Percentiles rank a stretch among this genome's conserved stretches.
These are phyloP conservation scores for Acer yangbiense DNA, from an alignment of 345 rosid genomes.

Conservation along the genomic window DNA sequence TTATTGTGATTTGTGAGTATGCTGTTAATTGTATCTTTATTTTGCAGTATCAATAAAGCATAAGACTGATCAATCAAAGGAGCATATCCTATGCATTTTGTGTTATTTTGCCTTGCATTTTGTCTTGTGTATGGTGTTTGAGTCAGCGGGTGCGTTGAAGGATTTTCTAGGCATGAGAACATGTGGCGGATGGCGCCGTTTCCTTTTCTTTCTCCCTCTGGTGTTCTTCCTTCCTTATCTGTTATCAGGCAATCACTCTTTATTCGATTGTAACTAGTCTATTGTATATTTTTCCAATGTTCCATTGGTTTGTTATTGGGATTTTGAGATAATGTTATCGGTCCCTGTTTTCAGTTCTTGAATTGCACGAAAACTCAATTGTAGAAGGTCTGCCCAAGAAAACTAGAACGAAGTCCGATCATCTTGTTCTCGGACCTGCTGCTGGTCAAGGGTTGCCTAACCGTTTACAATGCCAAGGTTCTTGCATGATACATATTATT, in stretches of 20 bases:
- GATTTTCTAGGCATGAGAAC: constrained; percentile 42
- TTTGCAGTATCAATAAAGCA: not conserved
- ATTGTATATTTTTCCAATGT: not conserved
- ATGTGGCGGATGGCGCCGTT: constrained; percentile 67
- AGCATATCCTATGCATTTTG: not conserved
- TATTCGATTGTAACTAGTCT: not conserved
- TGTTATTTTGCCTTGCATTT: not conserved
- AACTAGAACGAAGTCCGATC: constrained; percentile 58
- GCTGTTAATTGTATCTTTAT: not conserved
- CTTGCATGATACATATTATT: not conserved
- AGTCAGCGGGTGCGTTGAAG: not conserved
- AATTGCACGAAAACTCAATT: constrained; percentile 43
- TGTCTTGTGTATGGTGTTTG: not conserved
- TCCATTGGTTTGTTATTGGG: not conserved
- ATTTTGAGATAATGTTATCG: not conserved
- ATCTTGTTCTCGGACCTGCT: constrained; percentile 66
- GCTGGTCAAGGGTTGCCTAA: constrained; percentile 83
- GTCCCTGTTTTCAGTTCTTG: constrained; percentile 37
- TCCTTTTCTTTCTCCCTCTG: constrained; percentile 55
- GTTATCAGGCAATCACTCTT: constrained; percentile 43
- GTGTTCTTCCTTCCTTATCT: constrained; percentile 61
- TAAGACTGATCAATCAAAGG: not conserved
- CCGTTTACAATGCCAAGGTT: constrained; percentile 87
- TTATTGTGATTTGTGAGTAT: not conserved
- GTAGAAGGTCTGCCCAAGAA: constrained; percentile 30